phyloP scores from a whole-genome alignment of 805 yeast genomes.

The Candida hungchunana region DNA sequence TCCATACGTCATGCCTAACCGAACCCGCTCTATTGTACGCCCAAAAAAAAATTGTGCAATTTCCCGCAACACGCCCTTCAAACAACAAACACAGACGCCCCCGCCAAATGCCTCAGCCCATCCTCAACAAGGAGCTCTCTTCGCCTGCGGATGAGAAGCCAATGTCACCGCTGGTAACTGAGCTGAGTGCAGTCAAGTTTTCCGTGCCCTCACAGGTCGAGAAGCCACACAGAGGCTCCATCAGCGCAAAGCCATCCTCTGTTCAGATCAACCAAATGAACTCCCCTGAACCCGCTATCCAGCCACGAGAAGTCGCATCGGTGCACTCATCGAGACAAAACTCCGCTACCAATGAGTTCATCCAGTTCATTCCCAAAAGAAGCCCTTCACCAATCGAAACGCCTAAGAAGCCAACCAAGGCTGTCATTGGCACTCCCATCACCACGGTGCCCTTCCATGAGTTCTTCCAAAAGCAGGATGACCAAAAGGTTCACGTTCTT shows the following conservation, averaged over 20 bases:
- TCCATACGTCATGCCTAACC: too few species aligned
- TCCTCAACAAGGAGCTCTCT: conserved; percentile 12
- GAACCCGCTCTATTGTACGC: too few species aligned
- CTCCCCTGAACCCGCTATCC: conserved; percentile 6
- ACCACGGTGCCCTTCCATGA: conserved; percentile 74
- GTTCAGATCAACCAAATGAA: conserved; percentile 26
- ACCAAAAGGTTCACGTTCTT: conserved; percentile 80
- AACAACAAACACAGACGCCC: too few species aligned
- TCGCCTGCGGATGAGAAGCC: conserved; percentile 10
- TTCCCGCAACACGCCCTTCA: conserved; percentile 1
- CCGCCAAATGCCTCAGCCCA: conserved; percentile 18
- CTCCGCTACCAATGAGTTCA: conserved; percentile 21
- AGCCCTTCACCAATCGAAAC: conserved; percentile 22
- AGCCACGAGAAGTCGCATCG: conserved; percentile 11
- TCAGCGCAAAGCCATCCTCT: conserved; percentile 48
- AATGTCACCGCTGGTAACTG: conserved; percentile 5
- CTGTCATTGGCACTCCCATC: conserved; percentile 53
- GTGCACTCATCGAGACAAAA: conserved; percentile 27
- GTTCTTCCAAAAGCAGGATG: conserved; percentile 68
- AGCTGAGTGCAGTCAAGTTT: conserved; percentile 37
- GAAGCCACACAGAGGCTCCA: conserved; percentile 52
- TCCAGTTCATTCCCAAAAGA: conserved; percentile 22
- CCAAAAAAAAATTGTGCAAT: not conserved
- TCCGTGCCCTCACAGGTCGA: conserved; percentile 40
- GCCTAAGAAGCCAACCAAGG: conserved; percentile 38